A percentile compares a stretch with the other conserved stretches of the same genome.
phyloP scores from a whole-genome alignment of 2,329 filamentous ascomycete genomes.

The Aureobasidium namibiae region DNA sequence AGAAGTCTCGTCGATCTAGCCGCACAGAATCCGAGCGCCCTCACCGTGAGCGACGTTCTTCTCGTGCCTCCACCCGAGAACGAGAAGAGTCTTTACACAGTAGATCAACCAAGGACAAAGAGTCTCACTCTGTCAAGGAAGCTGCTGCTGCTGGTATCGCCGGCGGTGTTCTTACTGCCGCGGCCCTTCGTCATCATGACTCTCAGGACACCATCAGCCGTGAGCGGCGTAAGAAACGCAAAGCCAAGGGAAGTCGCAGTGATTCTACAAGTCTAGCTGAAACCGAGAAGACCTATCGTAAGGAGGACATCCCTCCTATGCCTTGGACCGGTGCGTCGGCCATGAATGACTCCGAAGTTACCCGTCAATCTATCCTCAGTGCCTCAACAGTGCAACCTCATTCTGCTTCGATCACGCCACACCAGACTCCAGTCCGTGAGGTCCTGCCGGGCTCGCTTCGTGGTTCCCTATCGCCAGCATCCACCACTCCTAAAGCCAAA shows the following conservation, averaged over 20 bases:
- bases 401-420: conserved; percentile 54
- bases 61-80: conserved; percentile 12
- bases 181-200: conserved; percentile 56
- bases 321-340: conserved; percentile 67
- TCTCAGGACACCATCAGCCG: conserved; percentile 49
- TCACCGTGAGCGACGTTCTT: conserved; percentile 14
- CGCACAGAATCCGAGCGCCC: conserved; percentile 32
- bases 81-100: conserved; percentile 21
- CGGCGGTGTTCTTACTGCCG: conserved; percentile 52
- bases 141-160: conserved; percentile 47
- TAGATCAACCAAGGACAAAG: conserved; percentile 43
- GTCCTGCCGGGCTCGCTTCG: conserved; percentile 51
- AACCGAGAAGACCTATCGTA: conserved; percentile 40
- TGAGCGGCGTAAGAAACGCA: conserved; percentile 38
- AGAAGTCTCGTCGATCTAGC: conserved; percentile 48
- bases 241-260: conserved; percentile 43
- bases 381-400: conserved; percentile 66
- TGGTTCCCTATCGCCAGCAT: conserved; percentile 47
- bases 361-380: conserved; percentile 77
- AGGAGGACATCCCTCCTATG: conserved; percentile 65
- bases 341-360: conserved; percentile 77
- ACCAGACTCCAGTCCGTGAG: conserved; percentile 52
- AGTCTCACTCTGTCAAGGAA: conserved; percentile 38
- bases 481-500: conserved; percentile 48
- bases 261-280: conserved; percentile 43